phyloP scores from a whole-genome alignment of 2,329 filamentous ascomycete genomes.

The Beauveria sp. region DNA sequence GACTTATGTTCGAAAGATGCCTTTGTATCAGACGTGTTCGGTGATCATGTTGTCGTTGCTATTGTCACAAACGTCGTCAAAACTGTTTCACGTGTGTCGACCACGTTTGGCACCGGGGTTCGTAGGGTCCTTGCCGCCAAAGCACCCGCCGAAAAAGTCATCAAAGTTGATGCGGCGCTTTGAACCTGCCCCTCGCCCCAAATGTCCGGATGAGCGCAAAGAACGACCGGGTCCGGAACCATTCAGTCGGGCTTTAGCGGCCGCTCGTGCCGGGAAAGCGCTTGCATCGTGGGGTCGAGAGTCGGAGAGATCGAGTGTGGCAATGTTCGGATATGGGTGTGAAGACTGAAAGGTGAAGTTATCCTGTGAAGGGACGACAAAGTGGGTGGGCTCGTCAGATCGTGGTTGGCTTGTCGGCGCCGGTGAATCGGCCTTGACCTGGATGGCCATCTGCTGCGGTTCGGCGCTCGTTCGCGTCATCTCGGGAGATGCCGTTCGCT shows the following conservation, averaged over 20 bases:
- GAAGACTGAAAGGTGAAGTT: slow-evolving; percentile 64
- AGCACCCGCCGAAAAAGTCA: slow-evolving; percentile 66
- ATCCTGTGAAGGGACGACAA: slow-evolving; percentile 48
- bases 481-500: slow-evolving; percentile 52
- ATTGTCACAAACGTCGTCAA: neutral
- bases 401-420: slow-evolving; percentile 19
- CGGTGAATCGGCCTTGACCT: slow-evolving; percentile 18
- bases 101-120: slow-evolving; percentile 42
- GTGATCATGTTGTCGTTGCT: slow-evolving; percentile 13
- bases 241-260: slow-evolving; percentile 24
- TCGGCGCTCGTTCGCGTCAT: slow-evolving; percentile 40
- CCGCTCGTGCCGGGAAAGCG: slow-evolving; percentile 18
- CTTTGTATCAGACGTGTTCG: neutral
- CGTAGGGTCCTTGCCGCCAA: slow-evolving; percentile 55
- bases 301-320: slow-evolving; percentile 53
- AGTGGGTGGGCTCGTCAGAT: slow-evolving; percentile 27
- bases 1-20: neutral
- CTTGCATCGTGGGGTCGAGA: slow-evolving; percentile 33
- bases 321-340: slow-evolving; percentile 53
- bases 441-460: slow-evolving; percentile 24
- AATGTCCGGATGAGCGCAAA: slow-evolving; percentile 28
- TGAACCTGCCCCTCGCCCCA: slow-evolving; percentile 59
- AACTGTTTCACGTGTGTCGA: slow-evolving; percentile 32
- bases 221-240: slow-evolving; percentile 18
- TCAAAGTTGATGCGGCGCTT: slow-evolving; percentile 68